Conservation (phyloP, 352 stramenopile genomes). For the Globisporangium acanthophoron region DNA sequence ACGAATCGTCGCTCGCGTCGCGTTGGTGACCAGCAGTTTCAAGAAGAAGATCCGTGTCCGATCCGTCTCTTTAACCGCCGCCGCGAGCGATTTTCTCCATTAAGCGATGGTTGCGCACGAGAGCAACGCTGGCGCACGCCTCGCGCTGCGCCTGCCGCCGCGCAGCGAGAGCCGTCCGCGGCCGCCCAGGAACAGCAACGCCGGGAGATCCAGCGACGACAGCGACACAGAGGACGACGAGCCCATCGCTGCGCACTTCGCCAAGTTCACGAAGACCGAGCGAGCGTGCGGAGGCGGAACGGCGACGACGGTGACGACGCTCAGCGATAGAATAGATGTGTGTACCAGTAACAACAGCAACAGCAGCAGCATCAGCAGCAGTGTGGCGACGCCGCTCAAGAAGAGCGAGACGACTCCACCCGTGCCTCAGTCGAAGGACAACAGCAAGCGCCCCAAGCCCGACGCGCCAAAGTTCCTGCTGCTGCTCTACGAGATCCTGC, state of each 20-base stretch:
- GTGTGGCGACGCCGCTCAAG: background rate
- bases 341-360: constrained; percentile 1
- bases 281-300: background rate
- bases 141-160: constrained; percentile 1
- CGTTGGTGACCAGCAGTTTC: background rate
- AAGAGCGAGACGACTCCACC: background rate
- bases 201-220: constrained; percentile 4
- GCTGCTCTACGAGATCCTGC: constrained; percentile 50
- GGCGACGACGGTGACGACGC: background rate
- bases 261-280: constrained; percentile 11
- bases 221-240: constrained; percentile 14
- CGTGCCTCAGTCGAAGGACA: background rate
- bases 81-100: too few species aligned
- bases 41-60: background rate
- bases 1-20: too few species aligned
- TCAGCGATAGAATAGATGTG: constrained; percentile 5
- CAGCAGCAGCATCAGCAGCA: background rate
- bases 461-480: constrained; percentile 50
- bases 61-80: background rate
- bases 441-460: constrained; percentile 25
- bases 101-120: constrained; percentile 9
- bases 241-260: constrained; percentile 8
- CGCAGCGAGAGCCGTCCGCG: background rate
- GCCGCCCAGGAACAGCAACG: background rate
- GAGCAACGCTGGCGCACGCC: constrained; percentile 3